These are phyloP conservation scores for Candida nitratophila DNA, from an alignment of 805 yeast genomes.

Conservation along the genomic window DNA sequence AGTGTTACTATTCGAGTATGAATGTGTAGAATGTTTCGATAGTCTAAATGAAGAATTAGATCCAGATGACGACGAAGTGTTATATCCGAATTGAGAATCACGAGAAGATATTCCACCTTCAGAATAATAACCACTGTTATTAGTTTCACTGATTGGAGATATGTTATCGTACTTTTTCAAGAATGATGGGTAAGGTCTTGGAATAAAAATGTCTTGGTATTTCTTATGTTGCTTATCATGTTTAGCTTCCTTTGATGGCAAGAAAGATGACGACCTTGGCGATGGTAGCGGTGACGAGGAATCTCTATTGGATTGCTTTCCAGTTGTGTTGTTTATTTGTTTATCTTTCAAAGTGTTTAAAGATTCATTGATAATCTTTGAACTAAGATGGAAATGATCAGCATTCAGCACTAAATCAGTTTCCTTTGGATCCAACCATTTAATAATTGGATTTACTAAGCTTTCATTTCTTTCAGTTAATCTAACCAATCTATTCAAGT, in stretches of 20 bases:
- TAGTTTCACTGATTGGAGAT: background rate
- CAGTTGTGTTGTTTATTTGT: background rate
- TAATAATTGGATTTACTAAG: background rate
- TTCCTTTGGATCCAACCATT: background rate
- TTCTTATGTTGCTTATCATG: background rate
- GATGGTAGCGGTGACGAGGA: background rate
- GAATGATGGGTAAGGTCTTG: constrained; percentile 1
- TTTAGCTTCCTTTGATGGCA: background rate
- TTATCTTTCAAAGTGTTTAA: background rate
- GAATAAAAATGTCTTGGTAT: background rate
- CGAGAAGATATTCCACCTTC: background rate
- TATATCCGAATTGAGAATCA: background rate
- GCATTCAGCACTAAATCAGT: background rate
- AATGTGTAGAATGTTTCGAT: background rate
- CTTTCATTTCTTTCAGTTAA: background rate
- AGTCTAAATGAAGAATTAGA: background rate
- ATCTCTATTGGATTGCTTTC: background rate
- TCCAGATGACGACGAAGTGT: background rate
- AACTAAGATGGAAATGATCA: background rate
- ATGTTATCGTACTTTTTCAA: background rate
- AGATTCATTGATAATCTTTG: background rate
- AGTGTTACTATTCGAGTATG: background rate
- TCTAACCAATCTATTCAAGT: background rate
- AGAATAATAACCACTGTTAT: background rate
- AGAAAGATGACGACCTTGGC: background rate